Evolutionary conservation across 495 filamentous ascomycete species (phyloP).

Genomic region (Pyrenula aspistea): DNA sequence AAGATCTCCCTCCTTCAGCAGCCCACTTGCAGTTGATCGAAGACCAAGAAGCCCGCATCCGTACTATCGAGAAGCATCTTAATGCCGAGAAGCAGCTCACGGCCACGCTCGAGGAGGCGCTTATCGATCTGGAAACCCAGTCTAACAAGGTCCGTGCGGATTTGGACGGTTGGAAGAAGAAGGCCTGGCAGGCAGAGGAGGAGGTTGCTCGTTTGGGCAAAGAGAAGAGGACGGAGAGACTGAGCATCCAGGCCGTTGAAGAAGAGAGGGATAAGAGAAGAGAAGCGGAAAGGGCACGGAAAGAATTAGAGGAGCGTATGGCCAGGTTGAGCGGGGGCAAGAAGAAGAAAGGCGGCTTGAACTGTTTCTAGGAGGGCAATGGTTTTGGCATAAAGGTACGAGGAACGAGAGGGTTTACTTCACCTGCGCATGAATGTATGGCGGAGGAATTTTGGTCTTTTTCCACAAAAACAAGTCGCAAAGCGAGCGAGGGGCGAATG

Average conservation of each 20-base stretch:
- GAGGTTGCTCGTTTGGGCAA: constrained; percentile 65
- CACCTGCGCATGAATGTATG: too few species aligned
- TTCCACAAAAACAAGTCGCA: too few species aligned
- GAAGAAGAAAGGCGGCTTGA: constrained; percentile 91
- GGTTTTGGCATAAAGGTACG: background rate
- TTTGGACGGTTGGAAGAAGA: constrained; percentile 80
- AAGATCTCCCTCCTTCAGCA: constrained; percentile 54
- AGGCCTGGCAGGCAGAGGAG: constrained; percentile 61
- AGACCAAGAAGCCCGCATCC: constrained; percentile 88
- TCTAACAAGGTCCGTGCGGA: constrained; percentile 77
- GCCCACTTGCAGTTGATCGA: constrained; percentile 59
- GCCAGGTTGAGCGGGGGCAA: constrained; percentile 79
- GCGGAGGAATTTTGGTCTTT: too few species aligned
- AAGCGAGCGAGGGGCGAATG: too few species aligned
- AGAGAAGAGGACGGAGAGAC: constrained; percentile 56
- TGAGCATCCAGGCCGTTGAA: constrained; percentile 84
- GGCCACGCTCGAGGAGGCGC: constrained; percentile 83
- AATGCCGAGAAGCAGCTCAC: constrained; percentile 95
- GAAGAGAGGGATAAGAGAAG: constrained; percentile 79
- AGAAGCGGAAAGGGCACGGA: constrained; percentile 78
- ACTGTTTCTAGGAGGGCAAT: constrained; percentile 61
- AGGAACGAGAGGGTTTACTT: background rate
- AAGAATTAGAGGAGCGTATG: constrained; percentile 89
- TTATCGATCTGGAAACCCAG: constrained; percentile 82
- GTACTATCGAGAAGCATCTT: constrained; percentile 93